Conservation (phyloP, 169 alveolate genomes). For the Plasmodium vinckei region DNA sequence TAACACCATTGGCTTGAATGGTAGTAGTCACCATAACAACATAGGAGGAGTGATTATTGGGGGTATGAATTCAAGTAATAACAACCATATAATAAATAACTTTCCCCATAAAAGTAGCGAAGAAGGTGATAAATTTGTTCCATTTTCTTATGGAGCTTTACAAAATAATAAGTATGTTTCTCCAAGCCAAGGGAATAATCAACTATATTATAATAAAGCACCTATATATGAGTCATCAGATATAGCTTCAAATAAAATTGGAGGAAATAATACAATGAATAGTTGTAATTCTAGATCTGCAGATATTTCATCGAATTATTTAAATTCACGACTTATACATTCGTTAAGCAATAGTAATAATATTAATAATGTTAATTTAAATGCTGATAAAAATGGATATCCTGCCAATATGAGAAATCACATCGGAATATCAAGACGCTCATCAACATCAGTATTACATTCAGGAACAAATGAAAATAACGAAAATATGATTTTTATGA, state of each 20-base stretch:
- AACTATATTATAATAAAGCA: conserved; percentile 17
- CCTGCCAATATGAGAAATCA: conserved; percentile 46
- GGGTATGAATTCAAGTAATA: no score
- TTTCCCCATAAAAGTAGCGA: not conserved
- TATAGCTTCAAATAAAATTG: conserved; percentile 7
- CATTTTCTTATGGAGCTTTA: conserved; percentile 14
- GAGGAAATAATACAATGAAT: conserved; percentile 1
- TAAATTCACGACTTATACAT: conserved; percentile 15
- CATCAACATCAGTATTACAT: not conserved
- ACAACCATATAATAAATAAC: no score
- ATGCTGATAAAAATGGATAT: conserved; percentile 32
- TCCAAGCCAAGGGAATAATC: conserved; percentile 1
- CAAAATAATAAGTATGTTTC: conserved; percentile 35
- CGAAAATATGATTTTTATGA: conserved; percentile 24
- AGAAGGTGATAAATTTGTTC: conserved; percentile 34
- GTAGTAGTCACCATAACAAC: no score
- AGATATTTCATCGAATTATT: conserved; percentile 28
- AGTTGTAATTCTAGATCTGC: conserved; percentile 5
- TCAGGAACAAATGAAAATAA: conserved; percentile 9
- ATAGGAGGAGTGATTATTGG: no score
- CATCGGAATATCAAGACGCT: not conserved
- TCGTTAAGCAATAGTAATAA: conserved; percentile 5
- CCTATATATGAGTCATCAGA: conserved; percentile 26
- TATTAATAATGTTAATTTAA: conserved; percentile 11
- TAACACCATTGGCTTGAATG: not conserved